Base-by-base conservation (phyloP, 2,329 filamentous ascomycete genomes). In the Stachybotrys elegans region DNA sequence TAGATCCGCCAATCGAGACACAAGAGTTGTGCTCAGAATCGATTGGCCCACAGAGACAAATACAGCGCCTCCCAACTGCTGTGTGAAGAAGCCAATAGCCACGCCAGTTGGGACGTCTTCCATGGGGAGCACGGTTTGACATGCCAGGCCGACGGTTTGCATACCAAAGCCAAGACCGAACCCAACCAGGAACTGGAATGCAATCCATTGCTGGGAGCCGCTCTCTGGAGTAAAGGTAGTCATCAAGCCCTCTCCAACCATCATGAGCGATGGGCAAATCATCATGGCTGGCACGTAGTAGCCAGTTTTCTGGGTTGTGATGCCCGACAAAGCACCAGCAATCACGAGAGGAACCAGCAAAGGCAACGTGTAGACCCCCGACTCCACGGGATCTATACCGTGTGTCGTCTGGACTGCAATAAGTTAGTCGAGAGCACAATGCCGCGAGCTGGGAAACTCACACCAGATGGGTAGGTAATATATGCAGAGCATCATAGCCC, bases 201-300 rank as follows among this genome's bases (percentile, higher is more conserved):
- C 76, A 44, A 82, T 78, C 80, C 80, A 84, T 47, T 75, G 69
- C 2, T 66, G 59, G 2, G 71, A 68, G 3, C 63, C 60, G 13
- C 74, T 75, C 40, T 59, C 50, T 2, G 72, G 69, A 14, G 57
- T 62, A 23, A 83, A 71, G 0, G 78, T 83, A 43, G 70, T 79
- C 52, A 84, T 64, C 12, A 84, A 68, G 3, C 80, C 81, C 41
- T 74, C 64, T 19, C 77, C 78, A 8, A 77, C 50, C 6, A 74
- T 63, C 66, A 72, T 71, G 50, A 77, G 59, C 48, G 67, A 65
- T 4, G 77, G 70, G 7, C 70, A 70, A 14, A 70, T 34, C 14
- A 81, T 62, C 75, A 81, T 79, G 17, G 70, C 69, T 0, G 75
- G 79, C 5, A 73, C 72, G 48, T 83, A 83, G 57, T 83, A 83